Conservation (phyloP, 2,329 filamentous ascomycete genomes). For the Pseudogymnoascus sp. region DNA sequence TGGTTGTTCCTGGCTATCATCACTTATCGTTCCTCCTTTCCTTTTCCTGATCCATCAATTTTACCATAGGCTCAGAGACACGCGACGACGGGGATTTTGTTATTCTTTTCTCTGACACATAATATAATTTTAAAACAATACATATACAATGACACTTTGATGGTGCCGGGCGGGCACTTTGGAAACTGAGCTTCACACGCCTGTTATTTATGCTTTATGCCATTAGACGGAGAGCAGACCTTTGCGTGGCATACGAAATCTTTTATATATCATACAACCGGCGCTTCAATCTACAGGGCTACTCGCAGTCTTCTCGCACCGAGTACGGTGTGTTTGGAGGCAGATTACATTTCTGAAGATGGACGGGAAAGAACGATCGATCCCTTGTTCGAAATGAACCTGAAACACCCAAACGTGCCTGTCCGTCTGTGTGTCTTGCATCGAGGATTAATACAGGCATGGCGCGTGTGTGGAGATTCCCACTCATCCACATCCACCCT, state of each 20-base stretch:
- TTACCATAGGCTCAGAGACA: background rate
- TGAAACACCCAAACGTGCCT: constrained; percentile 1
- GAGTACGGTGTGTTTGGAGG: background rate
- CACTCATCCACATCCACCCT: background rate
- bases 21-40: background rate
- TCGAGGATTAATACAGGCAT: constrained; percentile 6
- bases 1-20: background rate
- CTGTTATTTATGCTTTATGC: background rate
- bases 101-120: constrained; percentile 5
- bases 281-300: background rate
- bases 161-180: background rate
- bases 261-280: background rate
- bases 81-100: constrained; percentile 10
- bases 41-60: background rate
- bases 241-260: background rate
- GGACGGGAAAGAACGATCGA: background rate
- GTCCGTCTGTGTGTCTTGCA: background rate
- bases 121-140: constrained; percentile 5
- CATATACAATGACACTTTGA: background rate
- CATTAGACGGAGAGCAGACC: background rate
- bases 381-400: background rate
- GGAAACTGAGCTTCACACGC: background rate
- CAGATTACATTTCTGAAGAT: background rate
- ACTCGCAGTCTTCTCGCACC: background rate
- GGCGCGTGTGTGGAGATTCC: background rate